Conservation (phyloP, 129 eudicot genomes). For the Escallonia rubra region DNA sequence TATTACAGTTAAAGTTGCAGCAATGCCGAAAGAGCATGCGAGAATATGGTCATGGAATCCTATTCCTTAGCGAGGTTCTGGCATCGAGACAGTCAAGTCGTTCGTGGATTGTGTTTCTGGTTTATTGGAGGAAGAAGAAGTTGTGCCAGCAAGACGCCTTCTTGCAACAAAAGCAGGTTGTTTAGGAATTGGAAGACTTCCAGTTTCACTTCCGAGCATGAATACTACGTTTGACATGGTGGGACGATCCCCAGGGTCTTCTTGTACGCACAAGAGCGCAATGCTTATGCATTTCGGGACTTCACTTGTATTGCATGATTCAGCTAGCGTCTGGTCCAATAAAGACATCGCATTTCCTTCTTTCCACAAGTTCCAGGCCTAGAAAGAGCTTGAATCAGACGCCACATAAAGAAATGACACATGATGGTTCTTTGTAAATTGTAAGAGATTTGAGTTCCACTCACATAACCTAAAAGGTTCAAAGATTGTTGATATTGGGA, state of each 20-base stretch:
- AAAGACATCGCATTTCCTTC: constrained; percentile 22
- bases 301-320: constrained; percentile 33
- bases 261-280: constrained; percentile 45
- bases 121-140: constrained; percentile 1
- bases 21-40: too few relatives aligned
- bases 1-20: too few relatives aligned
- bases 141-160: neutral
- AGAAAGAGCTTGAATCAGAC: neutral
- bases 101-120: neutral
- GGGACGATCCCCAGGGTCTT: constrained; percentile 51
- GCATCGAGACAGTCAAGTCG: neutral
- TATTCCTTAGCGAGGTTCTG: neutral
- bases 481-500: constrained; percentile 27
- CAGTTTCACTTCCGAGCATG: constrained; percentile 42
- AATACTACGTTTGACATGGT: constrained; percentile 27
- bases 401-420: neutral
- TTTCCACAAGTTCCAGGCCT: constrained; percentile 53
- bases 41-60: too few relatives aligned
- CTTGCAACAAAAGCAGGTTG: constrained; percentile 43
- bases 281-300: constrained; percentile 35
- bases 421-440: neutral
- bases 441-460: neutral
- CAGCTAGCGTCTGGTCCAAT: constrained; percentile 26
- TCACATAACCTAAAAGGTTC: constrained; percentile 43
- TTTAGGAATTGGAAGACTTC: constrained; percentile 36